Evolutionary conservation across 352 stramenopile genomes (phyloP), one percentile per base, ranked within the genome.

Genomic region (Pythium chondricola): DNA sequence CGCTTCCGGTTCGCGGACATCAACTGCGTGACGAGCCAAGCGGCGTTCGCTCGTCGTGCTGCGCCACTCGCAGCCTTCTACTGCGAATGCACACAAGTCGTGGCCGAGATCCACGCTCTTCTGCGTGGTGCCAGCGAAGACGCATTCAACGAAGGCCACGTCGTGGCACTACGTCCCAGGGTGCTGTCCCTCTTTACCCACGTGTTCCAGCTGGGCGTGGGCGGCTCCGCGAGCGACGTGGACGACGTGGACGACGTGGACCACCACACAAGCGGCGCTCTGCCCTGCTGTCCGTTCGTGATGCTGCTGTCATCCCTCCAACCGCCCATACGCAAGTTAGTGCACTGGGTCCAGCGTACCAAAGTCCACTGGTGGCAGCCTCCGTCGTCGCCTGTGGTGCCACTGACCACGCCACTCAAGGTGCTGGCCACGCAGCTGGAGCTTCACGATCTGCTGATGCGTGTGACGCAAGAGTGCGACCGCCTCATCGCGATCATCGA

Each of bases 261-360:
- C 7, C 41, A 56, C 5, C 8, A 17, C 4, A 21, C 16, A 5
- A 33, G 6, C 7, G 25, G 9, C 10, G 2, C 4, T 25, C 35
- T 21, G 26, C 35, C 53, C 1, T 59, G 52, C 11, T 74, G 60
- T 38, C 72, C 75, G 31, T 84, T 83, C 41, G 73, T 83, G 37
- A 87, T 87, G 73, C 45, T 83, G 35, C 48, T 88, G 2, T 85
- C 76, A 0, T 71, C 83, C 32, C 13, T 83, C 10, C 17, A 84
- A 27, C 73, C 76, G 38, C 62, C 59, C 31, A 59, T 88, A 39
- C 67, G 72, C 22, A 83, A 84, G 43, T 71, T 81, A 20, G 33
- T 84, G n/a, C 44, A 61, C 5, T 88, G 63, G 63, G 65, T 75
- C 21, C 27, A 67, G 33, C 48, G 55, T 14, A 81, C 61, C 1